Evolutionary conservation across 805 yeast genomes (phyloP), one percentile per base, ranked within the genome.

Genomic region (Soucietia sequanensis): DNA sequence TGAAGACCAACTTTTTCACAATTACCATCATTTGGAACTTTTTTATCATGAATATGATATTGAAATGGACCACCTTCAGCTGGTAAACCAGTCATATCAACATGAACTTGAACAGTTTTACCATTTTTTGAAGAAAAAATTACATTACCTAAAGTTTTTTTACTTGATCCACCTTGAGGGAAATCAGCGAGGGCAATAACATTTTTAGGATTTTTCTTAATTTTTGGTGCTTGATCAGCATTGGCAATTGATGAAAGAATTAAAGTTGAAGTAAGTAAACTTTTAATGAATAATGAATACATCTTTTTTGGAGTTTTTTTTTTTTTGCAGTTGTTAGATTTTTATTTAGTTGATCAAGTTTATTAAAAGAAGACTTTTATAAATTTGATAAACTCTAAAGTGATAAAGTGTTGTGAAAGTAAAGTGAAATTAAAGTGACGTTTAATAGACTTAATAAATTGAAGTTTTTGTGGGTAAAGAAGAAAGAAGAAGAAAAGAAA

Each of bases 81-180:
- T 20, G 89, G 90, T 46, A 83, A 71, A 4, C 85, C 85, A 15
- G 86, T 77, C 48, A 81, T 65, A 54, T 81, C 87, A 38, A 84
- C 76, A 47, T 79, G 81, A 32, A 84, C 89, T 44, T 77, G 70
- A 14, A 81, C 81, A 2, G 72, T 60, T 35, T 79, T 78, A 38
- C 81, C 78, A 32, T 71, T 59, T n/a, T 80, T 70, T 23, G 76
- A 70, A 38, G 61, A 50, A 59, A 82, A 76, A 51, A 76, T 76
- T 52, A 82, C 60, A 44, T 72, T 62, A 47, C 87, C 85, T 44
- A 60, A 51, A 37, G 74, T 61, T 9, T 54, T 54, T 38, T 57
- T 56, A 16, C 55, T 58, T 53, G 44, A 59, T 30, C 58, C 61
- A 35, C 75, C 79, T 29, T 44, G 50, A 23, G 76, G 75, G 43